These are phyloP conservation scores for Xylaria sp. DNA, from an alignment of 2,329 filamentous ascomycete genomes.

Conservation along the genomic window DNA sequence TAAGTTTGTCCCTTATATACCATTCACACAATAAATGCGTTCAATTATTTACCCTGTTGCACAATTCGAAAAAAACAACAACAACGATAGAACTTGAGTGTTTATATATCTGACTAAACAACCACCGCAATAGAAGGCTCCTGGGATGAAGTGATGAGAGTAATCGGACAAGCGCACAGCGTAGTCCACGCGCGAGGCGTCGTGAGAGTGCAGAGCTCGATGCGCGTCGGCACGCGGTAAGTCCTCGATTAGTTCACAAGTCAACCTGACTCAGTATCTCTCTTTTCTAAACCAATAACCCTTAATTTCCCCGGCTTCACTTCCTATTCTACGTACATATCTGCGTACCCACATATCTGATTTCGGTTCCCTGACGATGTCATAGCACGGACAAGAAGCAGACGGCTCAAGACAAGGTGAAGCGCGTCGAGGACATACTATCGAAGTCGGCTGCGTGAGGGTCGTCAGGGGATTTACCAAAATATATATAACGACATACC, in stretches of 20 bases:
- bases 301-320: not conserved
- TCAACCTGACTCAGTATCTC: no score
- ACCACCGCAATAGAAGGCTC: constrained; percentile 74
- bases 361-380: not conserved
- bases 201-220: constrained; percentile 86
- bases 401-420: constrained; percentile 82
- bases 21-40: not conserved
- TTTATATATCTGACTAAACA: constrained; percentile 1
- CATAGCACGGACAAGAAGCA: constrained; percentile 85
- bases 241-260: constrained; percentile 44
- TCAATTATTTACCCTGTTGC: not conserved
- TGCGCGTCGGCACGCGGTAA: constrained; percentile 83
- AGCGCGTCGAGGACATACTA: constrained; percentile 65
- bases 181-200: constrained; percentile 82
- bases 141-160: constrained; percentile 87
- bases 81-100: not conserved
- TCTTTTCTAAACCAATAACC: not conserved
- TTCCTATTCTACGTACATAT: not conserved
- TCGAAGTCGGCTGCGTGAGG: constrained; percentile 43
- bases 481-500: not conserved
- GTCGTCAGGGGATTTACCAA: not conserved
- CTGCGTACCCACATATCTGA: not conserved
- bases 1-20: not conserved
- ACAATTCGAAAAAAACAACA: not conserved
- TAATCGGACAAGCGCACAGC: constrained; percentile 87